These are phyloP conservation scores for Lasiodiplodia sp. DNA, from an alignment of 2,329 filamentous ascomycete genomes.

Conservation along the genomic window DNA sequence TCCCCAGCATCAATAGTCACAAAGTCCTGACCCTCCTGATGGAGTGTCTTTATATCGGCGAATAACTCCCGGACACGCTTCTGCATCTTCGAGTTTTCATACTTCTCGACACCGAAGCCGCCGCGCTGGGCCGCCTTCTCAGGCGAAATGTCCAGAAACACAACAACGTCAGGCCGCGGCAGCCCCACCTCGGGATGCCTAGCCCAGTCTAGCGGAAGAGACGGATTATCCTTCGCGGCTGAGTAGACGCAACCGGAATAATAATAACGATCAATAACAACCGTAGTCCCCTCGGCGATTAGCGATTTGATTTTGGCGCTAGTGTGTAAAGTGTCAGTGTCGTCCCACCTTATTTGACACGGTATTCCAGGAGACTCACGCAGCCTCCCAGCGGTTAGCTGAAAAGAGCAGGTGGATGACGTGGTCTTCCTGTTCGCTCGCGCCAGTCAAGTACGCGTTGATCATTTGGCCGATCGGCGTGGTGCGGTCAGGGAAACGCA, in stretches of 20 bases:
- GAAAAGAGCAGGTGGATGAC: slow-evolving; percentile 90
- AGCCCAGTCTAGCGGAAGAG: slow-evolving; percentile 78
- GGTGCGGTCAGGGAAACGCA: slow-evolving; percentile 80
- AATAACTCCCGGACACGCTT: slow-evolving; percentile 78
- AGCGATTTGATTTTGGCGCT: slow-evolving; percentile 16
- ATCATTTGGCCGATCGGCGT: slow-evolving; percentile 90
- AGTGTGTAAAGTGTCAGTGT: background rate
- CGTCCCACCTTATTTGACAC: background rate
- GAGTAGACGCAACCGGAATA: slow-evolving; percentile 94
- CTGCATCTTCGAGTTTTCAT: slow-evolving; percentile 87
- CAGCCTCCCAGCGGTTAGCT: slow-evolving; percentile 85
- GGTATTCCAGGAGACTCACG: slow-evolving; percentile 39
- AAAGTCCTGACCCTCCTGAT: slow-evolving; percentile 60
- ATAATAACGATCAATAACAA: slow-evolving; percentile 93
- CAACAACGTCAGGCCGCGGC: slow-evolving; percentile 82
- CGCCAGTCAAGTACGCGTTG: slow-evolving; percentile 77
- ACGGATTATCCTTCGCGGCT: slow-evolving; percentile 80
- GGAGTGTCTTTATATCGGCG: slow-evolving; percentile 57
- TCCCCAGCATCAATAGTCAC: slow-evolving; percentile 62
- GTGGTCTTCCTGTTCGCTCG: slow-evolving; percentile 80
- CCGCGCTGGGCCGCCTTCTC: slow-evolving; percentile 75
- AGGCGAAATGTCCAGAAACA: slow-evolving; percentile 85
- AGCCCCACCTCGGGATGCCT: slow-evolving; percentile 84
- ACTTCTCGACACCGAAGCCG: slow-evolving; percentile 89
- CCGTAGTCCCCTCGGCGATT: slow-evolving; percentile 66